Percentiles rank a stretch among this genome's conserved stretches.
Conservation (phyloP, 2,329 filamentous ascomycete species). For the Parascedosporium putredinis region DNA sequence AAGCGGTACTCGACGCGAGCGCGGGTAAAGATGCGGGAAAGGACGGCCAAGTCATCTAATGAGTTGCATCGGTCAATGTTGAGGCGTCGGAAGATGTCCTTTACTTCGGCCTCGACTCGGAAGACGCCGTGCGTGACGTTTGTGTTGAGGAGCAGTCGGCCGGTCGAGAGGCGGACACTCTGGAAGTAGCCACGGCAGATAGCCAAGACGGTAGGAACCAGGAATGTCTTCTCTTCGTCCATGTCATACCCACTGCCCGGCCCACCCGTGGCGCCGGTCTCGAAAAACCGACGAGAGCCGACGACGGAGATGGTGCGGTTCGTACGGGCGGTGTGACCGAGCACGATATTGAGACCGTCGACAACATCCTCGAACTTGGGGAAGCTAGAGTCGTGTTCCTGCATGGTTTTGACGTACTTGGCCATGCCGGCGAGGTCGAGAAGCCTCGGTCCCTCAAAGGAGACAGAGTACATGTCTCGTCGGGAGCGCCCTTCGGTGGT, state of each 20-base stretch:
- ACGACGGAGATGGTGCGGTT: constrained; percentile 27
- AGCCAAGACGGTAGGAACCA: constrained; percentile 20
- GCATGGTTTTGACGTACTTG: constrained; percentile 33
- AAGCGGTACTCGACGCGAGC: constrained; percentile 13
- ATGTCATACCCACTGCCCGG: constrained; percentile 17
- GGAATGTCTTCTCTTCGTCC: constrained; percentile 15
- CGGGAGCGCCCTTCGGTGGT: not conserved
- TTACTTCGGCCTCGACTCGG: constrained; percentile 26
- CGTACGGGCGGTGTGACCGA: constrained; percentile 32
- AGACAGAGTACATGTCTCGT: not conserved
- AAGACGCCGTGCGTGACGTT: constrained; percentile 47
- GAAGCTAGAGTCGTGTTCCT: constrained; percentile 22
- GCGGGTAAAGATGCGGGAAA: constrained; percentile 11
- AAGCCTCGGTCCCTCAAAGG: not conserved
- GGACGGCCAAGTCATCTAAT: not conserved
- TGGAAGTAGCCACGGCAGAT: constrained; percentile 44
- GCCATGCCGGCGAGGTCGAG: constrained; percentile 18
- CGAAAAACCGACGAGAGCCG: constrained; percentile 39
- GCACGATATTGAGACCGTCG: constrained; percentile 41
- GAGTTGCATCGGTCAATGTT: constrained; percentile 4
- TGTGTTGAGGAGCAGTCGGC: constrained; percentile 41
- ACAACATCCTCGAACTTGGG: constrained; percentile 38
- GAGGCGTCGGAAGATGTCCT: constrained; percentile 21
- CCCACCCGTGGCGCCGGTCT: constrained; percentile 14
- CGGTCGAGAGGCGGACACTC: constrained; percentile 42